Evolutionary conservation across 129 eudicot species (phyloP).

Genomic region (Calendula officinalis): DNA sequence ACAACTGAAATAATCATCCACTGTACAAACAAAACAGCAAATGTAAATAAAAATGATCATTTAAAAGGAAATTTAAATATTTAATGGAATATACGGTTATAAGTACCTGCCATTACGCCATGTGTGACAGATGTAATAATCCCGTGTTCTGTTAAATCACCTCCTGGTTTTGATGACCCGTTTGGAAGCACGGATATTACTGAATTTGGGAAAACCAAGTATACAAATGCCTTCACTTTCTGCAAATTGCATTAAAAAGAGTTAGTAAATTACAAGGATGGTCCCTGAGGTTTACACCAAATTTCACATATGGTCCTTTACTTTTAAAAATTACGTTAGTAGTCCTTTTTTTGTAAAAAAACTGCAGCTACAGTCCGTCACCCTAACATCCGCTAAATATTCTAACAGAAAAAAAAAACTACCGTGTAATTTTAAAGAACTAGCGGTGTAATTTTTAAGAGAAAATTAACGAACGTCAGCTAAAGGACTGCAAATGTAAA

Average conservation of each 20-base stretch:
- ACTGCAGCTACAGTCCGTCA: too few species aligned
- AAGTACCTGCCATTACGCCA: slow-evolving; percentile 79
- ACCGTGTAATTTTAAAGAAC: too few species aligned
- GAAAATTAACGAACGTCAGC: too few species aligned
- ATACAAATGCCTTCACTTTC: slow-evolving; percentile 78
- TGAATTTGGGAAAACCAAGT: slow-evolving; percentile 72
- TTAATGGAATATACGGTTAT: neutral
- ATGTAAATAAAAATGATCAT: neutral
- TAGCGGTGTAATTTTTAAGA: too few species aligned
- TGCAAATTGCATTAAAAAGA: slow-evolving; percentile 35
- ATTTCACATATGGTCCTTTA: too few species aligned
- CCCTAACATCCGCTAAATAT: too few species aligned
- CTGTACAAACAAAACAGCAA: slow-evolving; percentile 29
- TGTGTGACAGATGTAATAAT: slow-evolving; percentile 82
- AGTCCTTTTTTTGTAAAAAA: too few species aligned
- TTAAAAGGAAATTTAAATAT: neutral
- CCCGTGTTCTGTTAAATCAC: slow-evolving; percentile 56
- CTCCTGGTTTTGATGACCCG: slow-evolving; percentile 38
- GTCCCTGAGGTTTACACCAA: too few species aligned
- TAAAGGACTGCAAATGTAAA: too few species aligned
- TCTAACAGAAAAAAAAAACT: neutral
- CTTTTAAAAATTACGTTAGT: too few species aligned
- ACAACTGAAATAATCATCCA: slow-evolving; percentile 72
- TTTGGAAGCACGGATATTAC: slow-evolving; percentile 45
- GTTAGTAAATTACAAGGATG: too few species aligned